Evolutionary conservation across 208 protist species (phyloP).

Genomic region (Hexamita inflata): DNA sequence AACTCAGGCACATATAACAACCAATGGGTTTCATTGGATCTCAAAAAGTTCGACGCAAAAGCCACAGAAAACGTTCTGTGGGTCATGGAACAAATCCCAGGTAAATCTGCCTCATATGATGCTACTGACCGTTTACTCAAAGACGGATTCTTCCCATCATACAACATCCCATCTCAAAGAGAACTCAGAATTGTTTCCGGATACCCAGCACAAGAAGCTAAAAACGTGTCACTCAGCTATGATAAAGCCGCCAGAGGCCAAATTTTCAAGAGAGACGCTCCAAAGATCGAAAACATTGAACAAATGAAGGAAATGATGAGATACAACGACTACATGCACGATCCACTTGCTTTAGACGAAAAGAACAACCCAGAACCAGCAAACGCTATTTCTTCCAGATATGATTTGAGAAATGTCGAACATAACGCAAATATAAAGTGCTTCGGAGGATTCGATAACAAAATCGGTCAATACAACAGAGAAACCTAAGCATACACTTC

Average conservation of each 20-base stretch:
- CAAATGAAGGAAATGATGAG: constrained; percentile 18
- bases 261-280: constrained; percentile 16
- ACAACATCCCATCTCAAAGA: constrained; percentile 52
- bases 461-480: background rate
- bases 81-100: constrained; percentile 63
- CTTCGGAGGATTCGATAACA: constrained; percentile 21
- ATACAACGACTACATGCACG: background rate
- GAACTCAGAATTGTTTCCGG: constrained; percentile 3
- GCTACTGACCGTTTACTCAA: constrained; percentile 47
- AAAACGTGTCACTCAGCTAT: background rate
- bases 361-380: background rate
- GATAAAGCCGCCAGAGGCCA: background rate
- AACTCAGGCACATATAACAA: constrained; percentile 74
- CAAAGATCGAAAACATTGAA: background rate
- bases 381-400: constrained; percentile 11
- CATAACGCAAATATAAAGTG: background rate
- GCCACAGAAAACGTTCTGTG: constrained; percentile 37
- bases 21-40: constrained; percentile 65
- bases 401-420: background rate
- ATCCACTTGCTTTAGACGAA: background rate
- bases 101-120: constrained; percentile 48
- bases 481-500: background rate
- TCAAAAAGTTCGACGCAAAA: constrained; percentile 47
- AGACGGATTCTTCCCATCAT: constrained; percentile 57
- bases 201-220: background rate